These are phyloP conservation scores for Tricholoma terreum DNA, from an alignment of 768 basidiomycete genomes.

Conservation along the genomic window DNA sequence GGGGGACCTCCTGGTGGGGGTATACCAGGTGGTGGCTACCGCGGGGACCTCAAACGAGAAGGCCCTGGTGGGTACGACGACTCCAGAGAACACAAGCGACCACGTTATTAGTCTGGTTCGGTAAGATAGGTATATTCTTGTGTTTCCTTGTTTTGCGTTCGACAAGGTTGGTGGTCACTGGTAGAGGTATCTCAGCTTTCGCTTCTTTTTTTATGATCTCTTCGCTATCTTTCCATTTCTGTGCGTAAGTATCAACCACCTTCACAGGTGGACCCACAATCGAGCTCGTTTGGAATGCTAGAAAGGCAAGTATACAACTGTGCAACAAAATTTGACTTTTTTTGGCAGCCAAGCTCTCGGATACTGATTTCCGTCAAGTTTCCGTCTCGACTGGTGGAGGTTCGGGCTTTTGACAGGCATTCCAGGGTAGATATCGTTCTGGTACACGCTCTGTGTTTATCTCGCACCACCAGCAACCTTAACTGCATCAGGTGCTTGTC, in stretches of 20 bases:
- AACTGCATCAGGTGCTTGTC: neutral
- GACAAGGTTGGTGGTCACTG: constrained; percentile 5
- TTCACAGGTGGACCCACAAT: constrained; percentile 13
- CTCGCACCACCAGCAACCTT: neutral
- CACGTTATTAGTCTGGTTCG: constrained; percentile 58
- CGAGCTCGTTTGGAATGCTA: constrained; percentile 5
- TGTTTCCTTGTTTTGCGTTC: neutral
- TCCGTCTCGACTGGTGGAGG: neutral
- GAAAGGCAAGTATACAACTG: constrained; percentile 7
- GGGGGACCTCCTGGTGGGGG: constrained; percentile 41
- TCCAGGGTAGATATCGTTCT: neutral
- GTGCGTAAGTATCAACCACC: constrained; percentile 23
- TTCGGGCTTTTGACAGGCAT: neutral
- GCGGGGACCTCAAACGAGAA: constrained; percentile 76
- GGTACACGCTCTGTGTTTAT: neutral
- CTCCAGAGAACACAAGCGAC: constrained; percentile 69
- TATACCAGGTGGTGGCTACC: constrained; percentile 52
- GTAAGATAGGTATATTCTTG: constrained; percentile 14
- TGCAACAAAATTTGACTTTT: neutral
- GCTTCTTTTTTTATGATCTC: constrained; percentile 2
- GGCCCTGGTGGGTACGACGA: constrained; percentile 78
- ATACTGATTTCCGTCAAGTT: neutral
- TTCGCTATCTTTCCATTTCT: constrained; percentile 11
- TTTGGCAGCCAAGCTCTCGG: neutral
- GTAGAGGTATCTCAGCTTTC: constrained; percentile 14